These are phyloP conservation scores for Penicillium robsamsonii DNA, from an alignment of 495 filamentous ascomycete species.

Conservation along the genomic window DNA sequence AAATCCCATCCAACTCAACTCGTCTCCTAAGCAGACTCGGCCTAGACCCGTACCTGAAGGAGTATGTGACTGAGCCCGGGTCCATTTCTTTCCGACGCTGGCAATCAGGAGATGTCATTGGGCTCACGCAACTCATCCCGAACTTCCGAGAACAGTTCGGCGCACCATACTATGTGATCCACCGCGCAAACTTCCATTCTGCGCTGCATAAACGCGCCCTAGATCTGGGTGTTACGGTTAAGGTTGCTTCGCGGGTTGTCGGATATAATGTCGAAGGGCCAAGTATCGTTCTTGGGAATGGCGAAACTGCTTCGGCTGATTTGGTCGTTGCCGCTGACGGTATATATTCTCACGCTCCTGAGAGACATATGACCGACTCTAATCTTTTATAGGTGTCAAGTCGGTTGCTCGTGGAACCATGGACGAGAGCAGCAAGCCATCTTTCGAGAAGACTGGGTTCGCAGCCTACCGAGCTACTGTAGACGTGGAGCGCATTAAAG, in stretches of 20 bases:
- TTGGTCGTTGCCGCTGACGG: slow-evolving; percentile 48
- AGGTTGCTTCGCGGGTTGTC: slow-evolving; percentile 22
- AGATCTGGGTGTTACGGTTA: slow-evolving; percentile 33
- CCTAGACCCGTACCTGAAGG: slow-evolving; percentile 32
- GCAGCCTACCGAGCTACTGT: slow-evolving; percentile 46
- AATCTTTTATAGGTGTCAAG: slow-evolving; percentile 28
- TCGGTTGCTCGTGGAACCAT: slow-evolving; percentile 33
- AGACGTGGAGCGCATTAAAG: slow-evolving; percentile 38
- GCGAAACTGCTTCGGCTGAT: slow-evolving; percentile 24
- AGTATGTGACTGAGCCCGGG: slow-evolving; percentile 34
- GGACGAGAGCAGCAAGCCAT: slow-evolving; percentile 19
- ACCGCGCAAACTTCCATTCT: slow-evolving; percentile 43
- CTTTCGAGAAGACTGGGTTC: slow-evolving; percentile 26
- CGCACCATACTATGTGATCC: slow-evolving; percentile 45
- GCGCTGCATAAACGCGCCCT: slow-evolving; percentile 31
- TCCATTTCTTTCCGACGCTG: slow-evolving; percentile 42
- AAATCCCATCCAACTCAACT: slow-evolving; percentile 54
- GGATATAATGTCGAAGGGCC: slow-evolving; percentile 25
- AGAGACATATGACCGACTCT: not conserved
- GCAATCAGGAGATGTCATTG: slow-evolving; percentile 40
- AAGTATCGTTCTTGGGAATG: slow-evolving; percentile 22
- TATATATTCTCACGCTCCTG: slow-evolving; percentile 1
- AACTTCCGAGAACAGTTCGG: slow-evolving; percentile 34
- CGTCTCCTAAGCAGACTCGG: slow-evolving; percentile 45
- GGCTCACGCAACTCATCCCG: slow-evolving; percentile 35